phyloP scores from a whole-genome alignment of 2,329 filamentous ascomycete genomes.

The Ceratocystis lukuohia region DNA sequence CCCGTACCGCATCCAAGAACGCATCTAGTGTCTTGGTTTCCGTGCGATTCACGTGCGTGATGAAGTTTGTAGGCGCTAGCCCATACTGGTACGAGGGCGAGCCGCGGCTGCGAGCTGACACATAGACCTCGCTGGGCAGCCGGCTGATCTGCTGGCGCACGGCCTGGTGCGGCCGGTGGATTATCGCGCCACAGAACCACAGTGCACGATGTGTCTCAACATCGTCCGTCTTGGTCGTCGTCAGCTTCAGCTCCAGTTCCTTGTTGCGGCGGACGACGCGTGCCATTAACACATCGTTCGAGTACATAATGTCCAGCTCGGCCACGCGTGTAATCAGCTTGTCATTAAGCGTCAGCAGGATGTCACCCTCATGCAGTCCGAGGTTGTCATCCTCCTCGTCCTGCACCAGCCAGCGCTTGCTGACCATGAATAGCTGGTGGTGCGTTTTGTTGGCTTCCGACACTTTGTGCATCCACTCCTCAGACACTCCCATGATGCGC shows the following conservation, averaged over 20 bases:
- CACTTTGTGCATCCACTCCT: conserved; percentile 89
- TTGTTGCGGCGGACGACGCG: conserved; percentile 75
- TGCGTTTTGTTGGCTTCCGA: conserved; percentile 77
- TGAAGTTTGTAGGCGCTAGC: conserved; percentile 90
- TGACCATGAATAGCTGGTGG: conserved; percentile 96
- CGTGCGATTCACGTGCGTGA: conserved; percentile 86
- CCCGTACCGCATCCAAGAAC: conserved; percentile 68
- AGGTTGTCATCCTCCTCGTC: conserved; percentile 28
- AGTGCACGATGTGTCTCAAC: conserved; percentile 86
- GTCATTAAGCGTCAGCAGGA: conserved; percentile 80
- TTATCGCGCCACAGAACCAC: conserved; percentile 85
- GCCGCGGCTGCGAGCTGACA: conserved; percentile 71
- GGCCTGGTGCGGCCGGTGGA: conserved; percentile 89
- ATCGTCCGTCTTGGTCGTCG: conserved; percentile 76
- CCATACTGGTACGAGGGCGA: conserved; percentile 82
- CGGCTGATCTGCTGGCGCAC: conserved; percentile 96
- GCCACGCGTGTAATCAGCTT: conserved; percentile 86
- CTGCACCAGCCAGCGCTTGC: conserved; percentile 65
- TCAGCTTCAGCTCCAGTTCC: conserved; percentile 62
- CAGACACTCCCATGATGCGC: conserved; percentile 89
- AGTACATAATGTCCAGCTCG: conserved; percentile 94
- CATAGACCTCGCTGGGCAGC: conserved; percentile 91
- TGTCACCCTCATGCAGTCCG: conserved; percentile 69
- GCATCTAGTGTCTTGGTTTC: conserved; percentile 67
- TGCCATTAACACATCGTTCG: conserved; percentile 67